Percentiles rank a stretch among this genome's conserved stretches.
phyloP scores from a whole-genome alignment of 192 early-diverging fungal genomes.

The Jimgerdemannia flammicorona region DNA sequence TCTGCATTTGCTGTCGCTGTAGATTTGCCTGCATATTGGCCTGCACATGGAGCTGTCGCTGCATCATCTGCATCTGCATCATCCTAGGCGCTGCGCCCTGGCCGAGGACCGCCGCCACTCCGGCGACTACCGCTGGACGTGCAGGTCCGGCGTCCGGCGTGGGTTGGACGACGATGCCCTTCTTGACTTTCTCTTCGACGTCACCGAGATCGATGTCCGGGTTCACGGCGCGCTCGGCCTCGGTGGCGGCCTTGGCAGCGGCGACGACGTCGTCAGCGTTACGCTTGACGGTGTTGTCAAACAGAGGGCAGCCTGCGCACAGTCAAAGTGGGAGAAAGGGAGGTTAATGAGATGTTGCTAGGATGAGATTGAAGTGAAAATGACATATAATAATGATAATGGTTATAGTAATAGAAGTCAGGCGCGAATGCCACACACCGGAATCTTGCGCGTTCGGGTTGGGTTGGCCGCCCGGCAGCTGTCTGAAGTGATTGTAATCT shows the following conservation, averaged over 20 bases:
- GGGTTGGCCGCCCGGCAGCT: slow-evolving; percentile 16
- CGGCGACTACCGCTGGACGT: too few species aligned
- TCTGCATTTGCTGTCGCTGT: background rate
- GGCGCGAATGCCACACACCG: too few species aligned
- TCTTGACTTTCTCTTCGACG: background rate
- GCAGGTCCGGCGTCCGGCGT: too few species aligned
- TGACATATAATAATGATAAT: background rate
- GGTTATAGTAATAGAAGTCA: too few species aligned
- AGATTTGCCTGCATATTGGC: too few species aligned
- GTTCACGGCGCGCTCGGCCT: background rate
- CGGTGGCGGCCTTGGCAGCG: slow-evolving; percentile 22
- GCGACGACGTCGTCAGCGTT: slow-evolving; percentile 42
- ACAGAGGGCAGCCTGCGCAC: slow-evolving; percentile 39
- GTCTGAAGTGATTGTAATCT: slow-evolving; percentile 49
- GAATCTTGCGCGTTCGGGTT: background rate
- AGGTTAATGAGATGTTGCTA: background rate
- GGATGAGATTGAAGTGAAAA: too few species aligned
- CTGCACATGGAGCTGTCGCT: too few species aligned
- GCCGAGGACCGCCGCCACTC: background rate
- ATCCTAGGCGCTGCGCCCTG: background rate
- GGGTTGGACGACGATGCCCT: background rate
- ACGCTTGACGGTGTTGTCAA: slow-evolving; percentile 40
- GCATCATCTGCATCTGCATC: background rate
- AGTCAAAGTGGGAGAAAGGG: background rate
- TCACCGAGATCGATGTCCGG: background rate